phyloP scores from a whole-genome alignment of 2,329 filamentous ascomycete species.

The Pezicula carpinea region DNA sequence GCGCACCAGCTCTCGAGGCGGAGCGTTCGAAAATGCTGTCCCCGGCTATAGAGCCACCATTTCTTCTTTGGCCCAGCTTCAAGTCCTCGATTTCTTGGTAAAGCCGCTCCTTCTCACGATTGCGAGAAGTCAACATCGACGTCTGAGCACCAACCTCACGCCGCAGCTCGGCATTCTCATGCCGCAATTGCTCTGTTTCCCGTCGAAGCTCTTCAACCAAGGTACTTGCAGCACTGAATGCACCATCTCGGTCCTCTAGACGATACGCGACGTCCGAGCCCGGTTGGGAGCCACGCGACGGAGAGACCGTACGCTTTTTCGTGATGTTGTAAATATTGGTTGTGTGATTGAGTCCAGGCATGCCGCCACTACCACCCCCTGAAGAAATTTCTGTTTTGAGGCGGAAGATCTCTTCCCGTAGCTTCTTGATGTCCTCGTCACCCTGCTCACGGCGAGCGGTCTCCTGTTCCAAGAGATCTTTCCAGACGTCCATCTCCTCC shows the following conservation, averaged over 20 bases:
- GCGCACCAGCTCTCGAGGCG: constrained; percentile 65
- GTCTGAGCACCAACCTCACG: constrained; percentile 93
- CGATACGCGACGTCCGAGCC: constrained; percentile 41
- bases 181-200: constrained; percentile 71
- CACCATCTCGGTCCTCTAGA: constrained; percentile 45
- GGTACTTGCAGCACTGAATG: constrained; percentile 56
- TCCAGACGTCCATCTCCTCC: constrained; percentile 81
- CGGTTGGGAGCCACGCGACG: constrained; percentile 35
- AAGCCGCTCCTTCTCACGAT: constrained; percentile 88
- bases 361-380: constrained; percentile 18
- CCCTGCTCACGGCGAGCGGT: constrained; percentile 83
- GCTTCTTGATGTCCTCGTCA: constrained; percentile 79
- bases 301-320: constrained; percentile 44
- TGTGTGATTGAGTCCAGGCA: constrained; percentile 46
- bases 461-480: constrained; percentile 89
- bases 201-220: constrained; percentile 71
- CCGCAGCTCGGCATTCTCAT: constrained; percentile 88
- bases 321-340: constrained; percentile 64
- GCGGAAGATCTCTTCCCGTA: constrained; percentile 80
- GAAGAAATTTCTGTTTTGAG: constrained; percentile 51
- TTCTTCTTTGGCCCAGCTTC: constrained; percentile 79
- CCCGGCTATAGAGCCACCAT: constrained; percentile 61
- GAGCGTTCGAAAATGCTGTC: constrained; percentile 95
- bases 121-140: constrained; percentile 94
- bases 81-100: constrained; percentile 97